Evolutionary conservation across 805 yeast genomes (phyloP), one percentile per base, ranked within the genome.

Genomic region (Hanseniaspora taiwanica): DNA sequence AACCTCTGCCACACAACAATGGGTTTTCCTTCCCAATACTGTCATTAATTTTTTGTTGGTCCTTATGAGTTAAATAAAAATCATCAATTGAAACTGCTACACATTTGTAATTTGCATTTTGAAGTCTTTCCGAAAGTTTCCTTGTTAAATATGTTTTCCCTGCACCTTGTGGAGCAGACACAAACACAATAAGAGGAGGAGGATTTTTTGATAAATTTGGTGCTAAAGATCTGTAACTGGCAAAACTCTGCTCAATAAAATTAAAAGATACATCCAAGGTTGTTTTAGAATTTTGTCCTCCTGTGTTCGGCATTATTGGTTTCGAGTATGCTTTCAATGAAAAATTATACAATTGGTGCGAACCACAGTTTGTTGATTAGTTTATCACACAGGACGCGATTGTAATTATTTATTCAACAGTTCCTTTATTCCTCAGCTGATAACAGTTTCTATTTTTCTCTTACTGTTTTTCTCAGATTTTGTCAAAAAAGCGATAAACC

Each of bases 71-170:
- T 31, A 83, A 62, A 55, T 89, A 89, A 44, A 84, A 73, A 58
- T 91, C 97, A 60, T 89, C 98, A 49, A 86, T 71, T 43, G 94
- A 87, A 36, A 82, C 59, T 21, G 64, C 69, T 2, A 72, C 60
- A 2, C 71, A 54, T 5, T 52, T 59, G 19, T 67, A 50, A 1
- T 46, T 60, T 25, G 48, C 37, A 13, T 43, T 37, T 14, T 53
- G 42, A 14, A 78, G 49, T 35, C 60, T 47, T 1, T 46, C 36
- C 2, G 57, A 52, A 4, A 80, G 49, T 29, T 64, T 57, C 1
- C 55, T 51, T 0, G 83, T 67, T 2, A 76, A 59, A 44, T 65
- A 77, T 3, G 83, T 69, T 55, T 81, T 81, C 0, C 93, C 93
- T 2, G 82, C 74, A 1, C 93, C 93, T 54, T 81, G 93, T 1